Percentiles rank a stretch among this genome's conserved stretches.
phyloP scores from a whole-genome alignment of 2,329 filamentous ascomycete species.

The Stachybotrys echinatus region DNA sequence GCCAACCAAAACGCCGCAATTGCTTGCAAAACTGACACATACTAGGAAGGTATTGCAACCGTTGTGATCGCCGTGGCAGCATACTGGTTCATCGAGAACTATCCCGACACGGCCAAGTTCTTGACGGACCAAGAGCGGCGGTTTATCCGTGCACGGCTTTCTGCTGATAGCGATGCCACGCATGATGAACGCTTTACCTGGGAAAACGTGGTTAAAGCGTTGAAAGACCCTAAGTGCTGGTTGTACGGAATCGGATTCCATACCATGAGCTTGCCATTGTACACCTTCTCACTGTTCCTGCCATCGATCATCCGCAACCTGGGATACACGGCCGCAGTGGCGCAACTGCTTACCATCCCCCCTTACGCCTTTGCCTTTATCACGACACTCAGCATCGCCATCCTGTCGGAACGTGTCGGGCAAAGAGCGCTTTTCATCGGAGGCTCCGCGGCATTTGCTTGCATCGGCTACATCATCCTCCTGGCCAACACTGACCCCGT shows the following conservation, averaged over 20 bases:
- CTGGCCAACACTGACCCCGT: conserved; percentile 43
- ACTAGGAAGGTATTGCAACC: conserved; percentile 49
- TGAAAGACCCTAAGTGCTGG: conserved; percentile 66
- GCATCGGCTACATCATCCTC: conserved; percentile 58
- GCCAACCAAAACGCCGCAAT: neutral
- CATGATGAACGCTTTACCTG: conserved; percentile 65
- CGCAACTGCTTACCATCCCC: conserved; percentile 57
- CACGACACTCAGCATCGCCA: conserved; percentile 52
- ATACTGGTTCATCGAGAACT: conserved; percentile 62
- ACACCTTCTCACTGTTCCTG: conserved; percentile 50
- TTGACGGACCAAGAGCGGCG: conserved; percentile 47
- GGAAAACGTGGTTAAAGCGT: conserved; percentile 56
- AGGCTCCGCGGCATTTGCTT: conserved; percentile 48
- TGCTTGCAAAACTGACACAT: neutral
- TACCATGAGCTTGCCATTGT: conserved; percentile 61
- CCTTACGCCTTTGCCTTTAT: conserved; percentile 59
- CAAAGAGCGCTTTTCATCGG: conserved; percentile 61
- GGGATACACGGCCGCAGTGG: conserved; percentile 46
- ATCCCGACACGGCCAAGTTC: conserved; percentile 54
- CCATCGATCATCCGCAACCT: conserved; percentile 50
- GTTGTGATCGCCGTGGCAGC: conserved; percentile 43
- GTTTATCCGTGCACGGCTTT: conserved; percentile 57
- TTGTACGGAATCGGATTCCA: conserved; percentile 68
- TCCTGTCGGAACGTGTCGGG: conserved; percentile 52
- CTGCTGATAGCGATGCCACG: conserved; percentile 64